phyloP scores from a whole-genome alignment of 495 filamentous ascomycete species.

The Rhypophila decipiens region DNA sequence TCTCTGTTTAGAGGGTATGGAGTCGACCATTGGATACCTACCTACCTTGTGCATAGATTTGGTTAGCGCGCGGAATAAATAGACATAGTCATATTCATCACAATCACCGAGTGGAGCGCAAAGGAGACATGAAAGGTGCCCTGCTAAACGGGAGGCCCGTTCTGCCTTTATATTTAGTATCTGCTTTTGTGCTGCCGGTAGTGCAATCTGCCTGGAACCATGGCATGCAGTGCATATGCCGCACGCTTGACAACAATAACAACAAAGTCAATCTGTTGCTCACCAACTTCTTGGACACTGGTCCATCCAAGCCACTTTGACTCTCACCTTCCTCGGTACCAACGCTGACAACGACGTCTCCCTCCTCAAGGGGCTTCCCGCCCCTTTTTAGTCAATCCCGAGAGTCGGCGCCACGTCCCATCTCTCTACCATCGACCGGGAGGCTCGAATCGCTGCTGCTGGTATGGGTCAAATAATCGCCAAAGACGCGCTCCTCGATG shows the following conservation, averaged over 20 bases:
- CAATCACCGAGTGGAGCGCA: too few species aligned
- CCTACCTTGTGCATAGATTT: too few species aligned
- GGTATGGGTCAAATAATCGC: slow-evolving; percentile 25
- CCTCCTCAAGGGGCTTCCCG: slow-evolving; percentile 27
- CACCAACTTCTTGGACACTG: too few species aligned
- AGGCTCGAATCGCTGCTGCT: too few species aligned
- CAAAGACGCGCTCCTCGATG: slow-evolving; percentile 33
- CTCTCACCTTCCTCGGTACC: too few species aligned
- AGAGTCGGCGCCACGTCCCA: slow-evolving; percentile 5
- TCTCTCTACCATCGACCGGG: slow-evolving; percentile 1
- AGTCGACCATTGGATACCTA: too few species aligned
- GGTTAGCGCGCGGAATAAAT: too few species aligned
- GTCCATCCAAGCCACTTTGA: background rate
- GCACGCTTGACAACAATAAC: background rate
- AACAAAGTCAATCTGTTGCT: background rate
- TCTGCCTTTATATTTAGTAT: background rate
- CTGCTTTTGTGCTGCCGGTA: background rate
- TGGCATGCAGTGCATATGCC: background rate
- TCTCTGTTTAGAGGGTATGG: too few species aligned
- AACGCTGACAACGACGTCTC: background rate
- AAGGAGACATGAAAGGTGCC: too few species aligned
- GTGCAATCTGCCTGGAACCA: background rate
- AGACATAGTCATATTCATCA: too few species aligned
- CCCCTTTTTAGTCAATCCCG: slow-evolving; percentile 38
- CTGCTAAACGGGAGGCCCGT: background rate